A percentile compares a stretch with the other conserved stretches of the same genome.
Conservation (phyloP, 257 asterid species). For the Penstemon eatonii region DNA sequence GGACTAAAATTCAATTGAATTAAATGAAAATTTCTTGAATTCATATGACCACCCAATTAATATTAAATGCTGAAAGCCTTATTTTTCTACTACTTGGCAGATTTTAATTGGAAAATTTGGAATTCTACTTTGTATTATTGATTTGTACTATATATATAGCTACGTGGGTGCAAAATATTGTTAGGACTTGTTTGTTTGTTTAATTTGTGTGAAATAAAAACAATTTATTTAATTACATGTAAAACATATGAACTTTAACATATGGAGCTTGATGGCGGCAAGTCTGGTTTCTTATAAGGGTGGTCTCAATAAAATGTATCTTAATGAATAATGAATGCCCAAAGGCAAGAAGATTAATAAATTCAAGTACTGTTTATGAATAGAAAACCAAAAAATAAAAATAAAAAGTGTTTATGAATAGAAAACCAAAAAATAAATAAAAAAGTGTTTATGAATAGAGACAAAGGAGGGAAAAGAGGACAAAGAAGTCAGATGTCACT, state of each 20-base stretch:
- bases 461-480: too few relatives aligned
- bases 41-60: not conserved
- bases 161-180: conserved; percentile 26
- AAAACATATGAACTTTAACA: conserved; percentile 16
- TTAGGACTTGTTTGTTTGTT: conserved; percentile 24
- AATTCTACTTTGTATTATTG: not conserved
- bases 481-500: too few relatives aligned
- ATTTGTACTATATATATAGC: not conserved
- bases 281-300: conserved; percentile 8
- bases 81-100: conserved; percentile 34
- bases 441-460: too few relatives aligned
- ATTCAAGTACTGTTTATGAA: too few relatives aligned
- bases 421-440: too few relatives aligned
- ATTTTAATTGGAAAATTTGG: conserved; percentile 24
- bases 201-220: conserved; percentile 23
- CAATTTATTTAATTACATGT: conserved; percentile 24
- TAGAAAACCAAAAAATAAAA: too few relatives aligned
- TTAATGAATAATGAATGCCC: conserved; percentile 29
- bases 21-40: conserved; percentile 2
- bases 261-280: conserved; percentile 26
- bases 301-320: conserved; percentile 29
- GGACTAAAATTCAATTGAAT: conserved; percentile 37
- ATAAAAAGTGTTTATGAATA: too few relatives aligned
- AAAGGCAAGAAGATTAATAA: conserved; percentile 12
- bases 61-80: conserved; percentile 22